Base-by-base conservation (phyloP, 1,284 basidiomycete species). In the Pisolithus thermaeus region DNA sequence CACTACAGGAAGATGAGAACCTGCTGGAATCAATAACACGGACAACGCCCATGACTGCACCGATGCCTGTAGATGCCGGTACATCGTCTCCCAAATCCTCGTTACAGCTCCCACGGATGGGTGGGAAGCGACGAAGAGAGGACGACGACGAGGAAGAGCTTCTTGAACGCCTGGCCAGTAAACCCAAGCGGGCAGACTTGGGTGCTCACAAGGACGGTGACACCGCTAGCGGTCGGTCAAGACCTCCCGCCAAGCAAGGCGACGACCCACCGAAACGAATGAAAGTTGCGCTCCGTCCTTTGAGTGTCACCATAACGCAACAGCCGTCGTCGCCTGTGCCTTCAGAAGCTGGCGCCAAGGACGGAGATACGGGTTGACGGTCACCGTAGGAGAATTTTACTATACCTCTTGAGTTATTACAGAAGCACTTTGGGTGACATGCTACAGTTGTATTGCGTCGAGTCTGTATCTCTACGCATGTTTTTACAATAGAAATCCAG, bases 251-350 rank as follows among this genome's bases (percentile, higher is more conserved):
- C 48, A 81, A 81, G 66, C 66, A 70, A 12, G 74, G 75, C 8
- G 83, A 85, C 61, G 83, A 84, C 52, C 78, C 80, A 51, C 81
- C 83, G 37, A 88, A 84, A 71, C 88, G 88, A 70, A 79, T 91
- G 61, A 89, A 87, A 70, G 71, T 91, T 53, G 87, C 81, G 69
- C 73, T 89, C 53, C 80, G 81, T 25, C 68, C 74, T 12, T 68
- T 73, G n/a, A 72, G 72, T 47, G 60, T 74, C 43, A 51, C 55
- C 12, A 40, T 48, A 36, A 23, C 47, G 35, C 64, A 63, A 51
- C 57, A 63, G 28, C 64, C 74, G 9, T 59, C 73, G 28, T 68
- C 72, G 8, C 61, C 70, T 14, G 63, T 70, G 35, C 74, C 78
- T 61, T 79, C 84, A 80, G 78, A 82, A 77, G 69, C 76, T 59